Conservation (phyloP, 2,329 filamentous ascomycete genomes). For the Metarhizium anisopliae region DNA sequence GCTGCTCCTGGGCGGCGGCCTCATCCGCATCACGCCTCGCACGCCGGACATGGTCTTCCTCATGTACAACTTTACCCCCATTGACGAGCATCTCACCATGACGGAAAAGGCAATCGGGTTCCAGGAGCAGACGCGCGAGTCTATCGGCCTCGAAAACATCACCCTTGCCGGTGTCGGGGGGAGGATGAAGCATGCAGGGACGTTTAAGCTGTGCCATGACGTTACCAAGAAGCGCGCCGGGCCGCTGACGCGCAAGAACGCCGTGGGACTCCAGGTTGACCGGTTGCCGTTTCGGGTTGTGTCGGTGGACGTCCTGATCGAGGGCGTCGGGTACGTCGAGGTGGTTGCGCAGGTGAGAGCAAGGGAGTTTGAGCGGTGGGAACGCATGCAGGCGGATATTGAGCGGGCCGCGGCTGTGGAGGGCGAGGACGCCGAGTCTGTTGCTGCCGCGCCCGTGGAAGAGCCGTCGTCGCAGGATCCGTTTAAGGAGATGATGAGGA, state of each 20-base stretch:
- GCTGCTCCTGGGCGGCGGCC: slow-evolving; percentile 66
- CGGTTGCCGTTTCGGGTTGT: slow-evolving; percentile 71
- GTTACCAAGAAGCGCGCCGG: slow-evolving; percentile 74
- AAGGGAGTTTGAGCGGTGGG: slow-evolving; percentile 26
- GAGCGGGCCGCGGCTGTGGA: slow-evolving; percentile 12
- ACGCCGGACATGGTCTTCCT: slow-evolving; percentile 55
- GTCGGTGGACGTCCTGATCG: slow-evolving; percentile 76
- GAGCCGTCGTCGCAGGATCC: slow-evolving; percentile 8
- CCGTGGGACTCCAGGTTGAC: slow-evolving; percentile 54
- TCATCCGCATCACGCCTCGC: slow-evolving; percentile 78
- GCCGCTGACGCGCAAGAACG: slow-evolving; percentile 56
- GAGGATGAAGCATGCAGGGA: slow-evolving; percentile 61
- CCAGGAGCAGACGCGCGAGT: slow-evolving; percentile 53
- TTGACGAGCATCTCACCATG: slow-evolving; percentile 66
- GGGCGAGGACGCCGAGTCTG: slow-evolving; percentile 6
- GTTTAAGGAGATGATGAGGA: slow-evolving; percentile 17
- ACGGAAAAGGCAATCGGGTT: slow-evolving; percentile 72
- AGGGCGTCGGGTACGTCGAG: slow-evolving; percentile 92
- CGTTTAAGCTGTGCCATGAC: slow-evolving; percentile 68
- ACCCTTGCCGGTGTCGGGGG: slow-evolving; percentile 46
- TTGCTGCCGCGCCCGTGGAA: not conserved
- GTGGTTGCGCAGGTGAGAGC: slow-evolving; percentile 71
- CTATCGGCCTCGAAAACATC: slow-evolving; percentile 53
- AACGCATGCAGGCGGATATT: slow-evolving; percentile 9
- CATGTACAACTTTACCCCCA: slow-evolving; percentile 77